These are phyloP conservation scores for Erythrobasidium yunnanense DNA, from an alignment of 768 basidiomycete genomes.

Conservation along the genomic window DNA sequence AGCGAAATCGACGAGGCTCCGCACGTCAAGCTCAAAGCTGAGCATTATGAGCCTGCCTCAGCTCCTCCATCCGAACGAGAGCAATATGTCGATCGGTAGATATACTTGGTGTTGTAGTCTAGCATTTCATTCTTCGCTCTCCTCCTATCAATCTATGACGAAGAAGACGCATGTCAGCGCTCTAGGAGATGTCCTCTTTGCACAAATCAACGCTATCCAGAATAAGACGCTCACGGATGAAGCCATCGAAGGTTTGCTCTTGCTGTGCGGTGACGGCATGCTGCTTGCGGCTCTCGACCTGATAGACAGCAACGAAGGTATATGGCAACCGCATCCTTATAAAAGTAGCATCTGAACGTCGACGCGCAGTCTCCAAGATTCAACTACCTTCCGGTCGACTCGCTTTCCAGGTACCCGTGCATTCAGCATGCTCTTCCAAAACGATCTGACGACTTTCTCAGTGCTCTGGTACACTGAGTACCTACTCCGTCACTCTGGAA, in stretches of 20 bases:
- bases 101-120: background rate
- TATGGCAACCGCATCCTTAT: too few relatives aligned
- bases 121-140: too few relatives aligned
- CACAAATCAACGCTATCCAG: background rate
- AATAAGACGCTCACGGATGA: background rate
- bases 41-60: background rate
- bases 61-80: background rate
- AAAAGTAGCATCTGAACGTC: too few relatives aligned
- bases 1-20: constrained; percentile 60
- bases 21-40: background rate
- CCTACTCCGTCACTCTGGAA: constrained; percentile 4
- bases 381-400: background rate
- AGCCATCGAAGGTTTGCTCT: background rate
- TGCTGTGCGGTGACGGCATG: constrained; percentile 24
- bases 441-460: background rate
- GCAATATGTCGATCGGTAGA: too few relatives aligned
- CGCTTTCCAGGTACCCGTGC: background rate
- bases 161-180: background rate
- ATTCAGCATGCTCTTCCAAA: background rate
- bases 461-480: constrained; percentile 19
- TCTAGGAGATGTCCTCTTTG: background rate
- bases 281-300: constrained; percentile 25
- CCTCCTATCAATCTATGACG: too few relatives aligned
- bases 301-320: constrained; percentile 17
- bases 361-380: constrained; percentile 10